Evolutionary conservation across 139 green algal genomes (phyloP), one percentile per base, ranked within the genome.

Genomic region (Gonium pectorale): DNA sequence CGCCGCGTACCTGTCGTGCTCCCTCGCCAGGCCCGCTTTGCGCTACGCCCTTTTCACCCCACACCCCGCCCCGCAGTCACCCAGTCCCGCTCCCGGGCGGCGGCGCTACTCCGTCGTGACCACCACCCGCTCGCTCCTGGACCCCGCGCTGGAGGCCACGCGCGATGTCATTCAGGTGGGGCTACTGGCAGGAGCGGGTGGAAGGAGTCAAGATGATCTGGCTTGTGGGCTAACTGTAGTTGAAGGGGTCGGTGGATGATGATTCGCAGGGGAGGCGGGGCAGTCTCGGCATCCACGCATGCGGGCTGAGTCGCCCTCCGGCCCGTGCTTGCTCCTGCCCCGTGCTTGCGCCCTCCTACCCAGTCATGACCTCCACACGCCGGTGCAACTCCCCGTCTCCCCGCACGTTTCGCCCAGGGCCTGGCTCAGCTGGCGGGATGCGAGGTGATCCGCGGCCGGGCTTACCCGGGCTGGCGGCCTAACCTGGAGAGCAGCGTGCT

Each of bases 381-480:
- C n/a, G n/a, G 13, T 17, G 13, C 49, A 13, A 56, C 49, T 17
- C 49, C 49, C 13, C 49, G 15, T 6, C 56, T 64, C 19, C 56
- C 64, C 64, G 6, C 41, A 26, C 29, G 29, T 5, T 2, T 26
- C 31, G 11, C 33, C 3, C 52, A 77, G 64, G 79, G 67, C 46
- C 85, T 68, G 62, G 54, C 66, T 43, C n/a, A 40, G 2, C 41
- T 62, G 64, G 79, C 73, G 73, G 43, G 81, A 11, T 70, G 41
- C 49, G 68, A 41, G 38, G 81, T 91, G 31, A 43, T 63, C 49
- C 83, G 90, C 38, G 77, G 90, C 8, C 73, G 86, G 21, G 89
- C 93, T 0, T 97, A 97, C 71, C 93, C 94, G 31, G 94, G 94
- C 4, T 97, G 94, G 94, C 74, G 74, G 33, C 94, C 94, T 49